Evolutionary conservation across 2,329 filamentous ascomycete species (phyloP).

Genomic region (Orbilia quercus): DNA sequence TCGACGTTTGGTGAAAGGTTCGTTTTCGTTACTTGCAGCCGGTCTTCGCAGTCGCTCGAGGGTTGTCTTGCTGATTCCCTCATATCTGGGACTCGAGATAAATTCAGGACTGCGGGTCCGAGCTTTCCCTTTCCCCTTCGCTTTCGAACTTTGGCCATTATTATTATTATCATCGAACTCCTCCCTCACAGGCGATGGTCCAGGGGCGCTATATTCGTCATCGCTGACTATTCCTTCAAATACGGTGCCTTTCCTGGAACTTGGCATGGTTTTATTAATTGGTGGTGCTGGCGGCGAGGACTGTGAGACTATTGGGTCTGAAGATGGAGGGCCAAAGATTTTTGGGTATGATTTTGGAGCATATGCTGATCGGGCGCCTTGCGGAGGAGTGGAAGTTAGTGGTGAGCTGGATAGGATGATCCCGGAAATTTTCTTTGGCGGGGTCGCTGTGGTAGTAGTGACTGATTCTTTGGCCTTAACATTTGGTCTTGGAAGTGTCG

Average conservation of each 20-base stretch:
- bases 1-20: conserved; percentile 31
- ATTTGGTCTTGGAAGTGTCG: background rate
- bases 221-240: conserved; percentile 28
- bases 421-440: conserved; percentile 23
- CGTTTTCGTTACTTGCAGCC: conserved; percentile 9
- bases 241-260: conserved; percentile 7
- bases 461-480: background rate
- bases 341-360: conserved; percentile 25
- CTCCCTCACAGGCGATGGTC: background rate
- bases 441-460: background rate
- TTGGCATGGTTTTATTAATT: background rate
- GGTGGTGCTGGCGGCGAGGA: conserved; percentile 34
- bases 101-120: conserved; percentile 15
- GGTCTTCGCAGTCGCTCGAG: conserved; percentile 13
- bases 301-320: conserved; percentile 48
- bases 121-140: conserved; percentile 34
- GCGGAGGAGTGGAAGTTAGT: conserved; percentile 19
- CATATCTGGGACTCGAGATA: no score
- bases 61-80: conserved; percentile 2
- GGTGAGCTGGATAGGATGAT: conserved; percentile 40
- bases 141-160: background rate
- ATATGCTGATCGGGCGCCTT: conserved; percentile 1
- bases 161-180: no score
- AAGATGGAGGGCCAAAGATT: conserved; percentile 43
- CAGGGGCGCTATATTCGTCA: conserved; percentile 17